These are phyloP conservation scores for Paramyrothecium sp. DNA, from an alignment of 2,329 filamentous ascomycete genomes.

Conservation along the genomic window DNA sequence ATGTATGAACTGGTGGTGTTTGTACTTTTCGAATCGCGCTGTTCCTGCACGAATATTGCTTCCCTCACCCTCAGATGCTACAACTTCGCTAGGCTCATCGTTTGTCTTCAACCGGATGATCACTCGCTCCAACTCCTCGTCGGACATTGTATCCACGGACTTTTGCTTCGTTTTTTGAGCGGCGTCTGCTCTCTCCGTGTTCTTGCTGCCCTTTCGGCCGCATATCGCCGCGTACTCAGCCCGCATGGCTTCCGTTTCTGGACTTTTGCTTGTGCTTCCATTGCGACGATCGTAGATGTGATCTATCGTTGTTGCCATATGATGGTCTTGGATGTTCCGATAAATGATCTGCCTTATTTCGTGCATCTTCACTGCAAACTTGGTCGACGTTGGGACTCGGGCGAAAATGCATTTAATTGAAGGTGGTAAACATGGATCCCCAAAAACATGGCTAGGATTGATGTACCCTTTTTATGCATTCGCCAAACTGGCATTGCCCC, in stretches of 20 bases:
- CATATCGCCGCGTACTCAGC: not conserved
- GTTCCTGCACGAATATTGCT: not conserved
- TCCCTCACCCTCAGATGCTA: not conserved
- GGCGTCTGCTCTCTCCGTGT: not conserved
- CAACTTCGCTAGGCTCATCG: not conserved
- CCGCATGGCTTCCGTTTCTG: not conserved
- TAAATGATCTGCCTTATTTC: not conserved
- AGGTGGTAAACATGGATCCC: too few relatives aligned
- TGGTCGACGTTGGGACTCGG: not conserved
- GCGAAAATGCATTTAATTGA: too few relatives aligned
- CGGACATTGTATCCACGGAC: not conserved
- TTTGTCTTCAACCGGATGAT: not conserved
- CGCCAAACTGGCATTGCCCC: too few relatives aligned
- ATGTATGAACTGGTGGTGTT: not conserved
- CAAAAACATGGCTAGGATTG: too few relatives aligned
- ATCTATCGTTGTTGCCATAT: not conserved
- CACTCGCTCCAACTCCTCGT: not conserved
- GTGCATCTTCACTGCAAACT: not conserved
- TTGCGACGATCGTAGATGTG: not conserved
- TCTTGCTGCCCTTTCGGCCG: not conserved
- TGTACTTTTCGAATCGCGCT: not conserved
- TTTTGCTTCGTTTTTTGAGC: not conserved
- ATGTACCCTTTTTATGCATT: too few relatives aligned
- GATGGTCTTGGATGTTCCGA: not conserved
- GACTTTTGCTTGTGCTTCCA: not conserved